Evolutionary conservation across 129 eudicot species (phyloP).

Genomic region (Escallonia herrerae): DNA sequence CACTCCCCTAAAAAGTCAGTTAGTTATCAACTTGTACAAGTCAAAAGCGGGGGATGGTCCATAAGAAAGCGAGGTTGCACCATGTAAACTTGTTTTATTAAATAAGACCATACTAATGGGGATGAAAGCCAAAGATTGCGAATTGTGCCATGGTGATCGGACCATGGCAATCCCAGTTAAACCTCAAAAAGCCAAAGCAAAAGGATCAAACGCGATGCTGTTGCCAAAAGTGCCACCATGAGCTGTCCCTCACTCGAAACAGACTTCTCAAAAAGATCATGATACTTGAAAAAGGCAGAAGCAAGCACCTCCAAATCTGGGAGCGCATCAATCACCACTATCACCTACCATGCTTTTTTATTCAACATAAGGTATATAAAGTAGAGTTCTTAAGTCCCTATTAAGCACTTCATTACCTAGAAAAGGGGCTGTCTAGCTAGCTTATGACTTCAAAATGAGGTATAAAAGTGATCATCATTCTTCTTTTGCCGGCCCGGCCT

Average conservation of each 20-base stretch:
- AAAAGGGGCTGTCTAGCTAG: not conserved
- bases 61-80: not conserved
- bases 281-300: too few species aligned
- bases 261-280: too few species aligned
- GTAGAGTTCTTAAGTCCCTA: not conserved
- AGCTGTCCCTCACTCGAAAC: conserved; percentile 13
- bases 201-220: not conserved
- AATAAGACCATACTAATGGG: too few species aligned
- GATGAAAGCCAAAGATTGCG: too few species aligned
- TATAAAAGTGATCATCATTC: not conserved
- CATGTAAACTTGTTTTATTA: too few species aligned
- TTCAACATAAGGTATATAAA: not conserved
- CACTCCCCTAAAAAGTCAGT: not conserved
- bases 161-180: not conserved
- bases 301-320: conserved; percentile 28
- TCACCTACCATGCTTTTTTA: conserved; percentile 12
- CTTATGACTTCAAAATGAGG: not conserved
- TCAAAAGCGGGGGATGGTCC: not conserved
- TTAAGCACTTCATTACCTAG: conserved; percentile 4
- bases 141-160: too few species aligned
- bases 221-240: not conserved
- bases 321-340: not conserved
- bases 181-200: not conserved
- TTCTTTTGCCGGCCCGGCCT: not conserved
- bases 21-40: too few species aligned